Evolutionary conservation across 805 yeast genomes (phyloP).

Genomic region (Metschnikowia baotianmanensis): DNA sequence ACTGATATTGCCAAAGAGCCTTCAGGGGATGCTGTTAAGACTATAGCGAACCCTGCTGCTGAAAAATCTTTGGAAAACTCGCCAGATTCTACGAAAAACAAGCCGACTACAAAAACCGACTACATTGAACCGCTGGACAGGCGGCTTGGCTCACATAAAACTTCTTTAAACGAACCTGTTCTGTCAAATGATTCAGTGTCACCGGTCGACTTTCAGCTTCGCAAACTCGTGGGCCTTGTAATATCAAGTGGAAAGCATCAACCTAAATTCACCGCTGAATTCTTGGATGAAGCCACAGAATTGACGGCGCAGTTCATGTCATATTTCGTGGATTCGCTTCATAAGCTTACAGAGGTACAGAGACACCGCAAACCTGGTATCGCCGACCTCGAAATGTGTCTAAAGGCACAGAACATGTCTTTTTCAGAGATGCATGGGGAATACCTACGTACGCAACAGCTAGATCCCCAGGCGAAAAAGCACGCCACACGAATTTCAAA

Average conservation of each 20-base stretch:
- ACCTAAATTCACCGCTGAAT: slow-evolving; percentile 25
- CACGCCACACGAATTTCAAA: slow-evolving; percentile 6
- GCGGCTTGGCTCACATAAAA: slow-evolving; percentile 8
- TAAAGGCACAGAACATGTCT: slow-evolving; percentile 42
- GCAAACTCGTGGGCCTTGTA: slow-evolving; percentile 27
- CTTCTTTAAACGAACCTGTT: slow-evolving; percentile 5
- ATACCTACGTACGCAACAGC: slow-evolving; percentile 13
- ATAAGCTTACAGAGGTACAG: slow-evolving; percentile 55
- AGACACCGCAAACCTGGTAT: slow-evolving; percentile 55
- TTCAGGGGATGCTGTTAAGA: no score
- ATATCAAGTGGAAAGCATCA: slow-evolving; percentile 21
- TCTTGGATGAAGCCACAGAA: slow-evolving; percentile 29
- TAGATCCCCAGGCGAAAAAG: slow-evolving; percentile 3
- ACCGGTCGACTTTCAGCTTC: slow-evolving; percentile 29
- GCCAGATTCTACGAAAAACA: neutral
- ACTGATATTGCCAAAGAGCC: no score
- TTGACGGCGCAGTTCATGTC: slow-evolving; percentile 31
- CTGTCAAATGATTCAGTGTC: neutral
- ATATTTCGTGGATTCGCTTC: slow-evolving; percentile 41
- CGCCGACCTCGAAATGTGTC: slow-evolving; percentile 47
- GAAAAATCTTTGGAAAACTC: neutral
- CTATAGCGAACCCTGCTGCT: no score
- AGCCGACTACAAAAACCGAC: slow-evolving; percentile 1
- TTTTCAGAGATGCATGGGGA: slow-evolving; percentile 41
- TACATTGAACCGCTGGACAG: slow-evolving; percentile 15